phyloP scores from a whole-genome alignment of 2,329 filamentous ascomycete species.

The Hypoxylon sp. region DNA sequence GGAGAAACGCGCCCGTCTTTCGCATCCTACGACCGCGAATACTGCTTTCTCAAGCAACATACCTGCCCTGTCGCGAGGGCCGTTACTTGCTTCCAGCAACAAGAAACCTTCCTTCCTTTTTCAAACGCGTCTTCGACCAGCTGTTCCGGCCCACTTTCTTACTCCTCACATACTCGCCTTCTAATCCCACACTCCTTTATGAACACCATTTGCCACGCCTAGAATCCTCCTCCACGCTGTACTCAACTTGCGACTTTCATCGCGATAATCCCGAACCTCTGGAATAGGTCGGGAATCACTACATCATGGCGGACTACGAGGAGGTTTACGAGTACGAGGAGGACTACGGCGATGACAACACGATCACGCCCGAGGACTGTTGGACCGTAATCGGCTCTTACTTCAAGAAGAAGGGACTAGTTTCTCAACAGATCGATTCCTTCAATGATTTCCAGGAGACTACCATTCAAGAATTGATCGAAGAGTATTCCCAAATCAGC shows the following conservation, averaged over 20 bases:
- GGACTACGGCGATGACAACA: constrained; percentile 75
- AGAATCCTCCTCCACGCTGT: not conserved
- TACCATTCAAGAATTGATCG: constrained; percentile 93
- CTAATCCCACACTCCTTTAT: constrained; percentile 15
- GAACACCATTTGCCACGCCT: constrained; percentile 9
- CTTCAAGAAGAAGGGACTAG: constrained; percentile 95
- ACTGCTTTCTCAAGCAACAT: not conserved
- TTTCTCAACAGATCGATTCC: constrained; percentile 97
- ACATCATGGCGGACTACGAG: constrained; percentile 67
- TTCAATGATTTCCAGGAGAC: constrained; percentile 97
- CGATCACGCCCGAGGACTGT: constrained; percentile 96
- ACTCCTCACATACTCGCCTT: not conserved
- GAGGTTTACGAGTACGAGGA: constrained; percentile 71
- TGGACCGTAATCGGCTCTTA: constrained; percentile 98
- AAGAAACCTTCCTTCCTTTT: not conserved
- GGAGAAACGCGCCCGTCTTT: constrained; percentile 18
- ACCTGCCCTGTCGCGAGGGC: not conserved
- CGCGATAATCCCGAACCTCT: not conserved
- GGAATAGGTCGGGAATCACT: not conserved
- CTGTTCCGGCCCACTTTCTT: not conserved
- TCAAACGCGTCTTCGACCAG: not conserved
- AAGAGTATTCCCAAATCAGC: constrained; percentile 91
- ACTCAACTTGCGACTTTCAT: constrained; percentile 1
- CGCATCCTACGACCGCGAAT: not conserved
- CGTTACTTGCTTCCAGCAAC: not conserved